These are phyloP conservation scores for Fomes fomentarius DNA, from an alignment of 1,284 basidiomycete genomes.

Conservation along the genomic window DNA sequence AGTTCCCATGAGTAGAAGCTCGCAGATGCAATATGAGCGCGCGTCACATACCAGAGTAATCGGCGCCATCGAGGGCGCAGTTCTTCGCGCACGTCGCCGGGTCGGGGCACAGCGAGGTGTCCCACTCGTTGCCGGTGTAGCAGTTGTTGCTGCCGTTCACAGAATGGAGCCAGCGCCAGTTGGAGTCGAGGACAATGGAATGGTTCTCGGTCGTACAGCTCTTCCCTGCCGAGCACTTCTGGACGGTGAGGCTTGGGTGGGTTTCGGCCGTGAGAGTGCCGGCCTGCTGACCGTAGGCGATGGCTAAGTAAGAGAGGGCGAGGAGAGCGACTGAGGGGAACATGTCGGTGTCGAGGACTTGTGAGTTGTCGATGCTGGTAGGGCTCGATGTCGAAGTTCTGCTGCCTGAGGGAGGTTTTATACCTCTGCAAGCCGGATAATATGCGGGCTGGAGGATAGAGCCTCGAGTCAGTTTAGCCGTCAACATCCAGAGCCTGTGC, in stretches of 20 bases:
- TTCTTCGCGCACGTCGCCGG: slow-evolving; percentile 42
- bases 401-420: slow-evolving; percentile 4
- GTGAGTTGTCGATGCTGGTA: slow-evolving; percentile 3
- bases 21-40: neutral
- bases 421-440: slow-evolving; percentile 12
- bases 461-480: slow-evolving; percentile 11
- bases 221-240: slow-evolving; percentile 29
- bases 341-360: slow-evolving; percentile 21
- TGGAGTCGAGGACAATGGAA: slow-evolving; percentile 38
- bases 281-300: slow-evolving; percentile 36
- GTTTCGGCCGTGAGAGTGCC: slow-evolving; percentile 39
- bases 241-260: slow-evolving; percentile 36
- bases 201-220: slow-evolving; percentile 22
- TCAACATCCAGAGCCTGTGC: neutral
- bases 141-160: slow-evolving; percentile 38
- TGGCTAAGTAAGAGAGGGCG: slow-evolving; percentile 30
- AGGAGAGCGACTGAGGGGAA: slow-evolving; percentile 30
- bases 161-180: slow-evolving; percentile 43
- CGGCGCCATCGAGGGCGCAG: slow-evolving; percentile 62
- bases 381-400: slow-evolving; percentile 11
- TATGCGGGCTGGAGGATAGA: slow-evolving; percentile 8
- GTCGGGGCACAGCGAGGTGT: slow-evolving; percentile 40
- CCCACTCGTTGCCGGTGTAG: slow-evolving; percentile 40
- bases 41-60: slow-evolving; percentile 43
- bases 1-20: neutral